phyloP scores from a whole-genome alignment of 2,329 filamentous ascomycete species.

The Colletotrichum sojae region DNA sequence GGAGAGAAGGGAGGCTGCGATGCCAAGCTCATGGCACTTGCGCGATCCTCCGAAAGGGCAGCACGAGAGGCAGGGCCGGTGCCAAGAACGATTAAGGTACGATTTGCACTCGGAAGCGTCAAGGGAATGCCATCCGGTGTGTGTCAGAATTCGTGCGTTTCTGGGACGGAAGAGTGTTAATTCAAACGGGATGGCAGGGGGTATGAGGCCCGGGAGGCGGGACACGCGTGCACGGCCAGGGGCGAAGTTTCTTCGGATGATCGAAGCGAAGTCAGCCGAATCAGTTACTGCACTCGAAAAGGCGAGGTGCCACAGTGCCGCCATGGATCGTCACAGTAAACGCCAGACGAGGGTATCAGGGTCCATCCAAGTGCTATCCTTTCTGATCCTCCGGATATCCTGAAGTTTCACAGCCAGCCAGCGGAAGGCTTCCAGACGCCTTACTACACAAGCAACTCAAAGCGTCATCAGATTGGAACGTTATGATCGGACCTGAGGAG shows the following conservation, averaged over 20 bases:
- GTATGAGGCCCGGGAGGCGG: constrained; percentile 9
- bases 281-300: not conserved
- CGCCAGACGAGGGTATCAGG: not conserved
- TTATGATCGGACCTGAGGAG: not conserved
- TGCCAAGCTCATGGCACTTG: constrained; percentile 4
- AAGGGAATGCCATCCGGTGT: constrained; percentile 12
- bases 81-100: constrained; percentile 33
- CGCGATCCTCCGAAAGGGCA: not conserved
- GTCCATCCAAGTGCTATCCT: not conserved
- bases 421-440: no score
- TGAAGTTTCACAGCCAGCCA: no score
- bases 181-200: constrained; percentile 22
- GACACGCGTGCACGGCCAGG: not conserved
- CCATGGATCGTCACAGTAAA: not conserved
- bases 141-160: constrained; percentile 26
- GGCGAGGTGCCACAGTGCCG: not conserved
- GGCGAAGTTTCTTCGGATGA: constrained; percentile 20
- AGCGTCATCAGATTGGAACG: not conserved
- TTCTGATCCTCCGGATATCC: not conserved
- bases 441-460: no score
- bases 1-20: constrained; percentile 40
- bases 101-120: constrained; percentile 23
- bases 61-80: constrained; percentile 10
- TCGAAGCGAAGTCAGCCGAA: constrained; percentile 7
- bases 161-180: constrained; percentile 26